Percentiles rank a stretch among this genome's conserved stretches.
These are phyloP conservation scores for Stropharia rugosoannulata DNA, from an alignment of 768 basidiomycete genomes.

Conservation along the genomic window DNA sequence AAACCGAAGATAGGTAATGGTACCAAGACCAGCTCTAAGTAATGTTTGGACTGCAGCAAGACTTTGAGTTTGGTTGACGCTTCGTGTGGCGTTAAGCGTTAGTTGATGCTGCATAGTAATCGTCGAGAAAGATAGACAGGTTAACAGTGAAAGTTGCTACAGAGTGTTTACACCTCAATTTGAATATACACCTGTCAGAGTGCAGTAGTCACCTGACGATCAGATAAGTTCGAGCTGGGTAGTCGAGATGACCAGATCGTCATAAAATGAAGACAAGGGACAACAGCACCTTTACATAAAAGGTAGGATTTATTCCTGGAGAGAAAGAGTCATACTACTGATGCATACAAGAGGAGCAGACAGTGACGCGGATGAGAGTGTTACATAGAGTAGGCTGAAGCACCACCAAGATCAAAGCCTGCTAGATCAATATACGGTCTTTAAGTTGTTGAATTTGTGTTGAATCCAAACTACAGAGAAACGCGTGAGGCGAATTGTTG, in stretches of 20 bases:
- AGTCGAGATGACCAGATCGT: no score
- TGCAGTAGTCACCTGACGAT: not conserved
- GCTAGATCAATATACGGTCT: not conserved
- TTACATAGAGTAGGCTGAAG: not conserved
- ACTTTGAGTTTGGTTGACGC: constrained; percentile 59
- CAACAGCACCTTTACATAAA: no score
- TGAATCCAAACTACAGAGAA: not conserved
- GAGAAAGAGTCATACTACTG: not conserved
- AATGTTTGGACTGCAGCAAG: constrained; percentile 71
- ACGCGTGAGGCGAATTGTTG: not conserved
- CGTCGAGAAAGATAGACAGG: not conserved
- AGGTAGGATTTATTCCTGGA: no score
- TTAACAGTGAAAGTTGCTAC: not conserved
- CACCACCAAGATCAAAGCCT: not conserved
- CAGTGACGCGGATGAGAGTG: not conserved
- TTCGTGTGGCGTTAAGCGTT: constrained; percentile 35
- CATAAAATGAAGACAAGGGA: no score
- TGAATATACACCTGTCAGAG: no score
- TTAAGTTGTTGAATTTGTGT: not conserved
- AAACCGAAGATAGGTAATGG: constrained; percentile 75
- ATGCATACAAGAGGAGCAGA: not conserved
- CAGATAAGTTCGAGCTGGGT: no score
- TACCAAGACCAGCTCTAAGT: constrained; percentile 69
- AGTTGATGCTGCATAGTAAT: constrained; percentile 33
- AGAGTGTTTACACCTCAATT: no score